Evolutionary conservation across 2,329 filamentous ascomycete species (phyloP), one percentile per base, ranked within the genome.

Genomic region (Diaporthe eres): DNA sequence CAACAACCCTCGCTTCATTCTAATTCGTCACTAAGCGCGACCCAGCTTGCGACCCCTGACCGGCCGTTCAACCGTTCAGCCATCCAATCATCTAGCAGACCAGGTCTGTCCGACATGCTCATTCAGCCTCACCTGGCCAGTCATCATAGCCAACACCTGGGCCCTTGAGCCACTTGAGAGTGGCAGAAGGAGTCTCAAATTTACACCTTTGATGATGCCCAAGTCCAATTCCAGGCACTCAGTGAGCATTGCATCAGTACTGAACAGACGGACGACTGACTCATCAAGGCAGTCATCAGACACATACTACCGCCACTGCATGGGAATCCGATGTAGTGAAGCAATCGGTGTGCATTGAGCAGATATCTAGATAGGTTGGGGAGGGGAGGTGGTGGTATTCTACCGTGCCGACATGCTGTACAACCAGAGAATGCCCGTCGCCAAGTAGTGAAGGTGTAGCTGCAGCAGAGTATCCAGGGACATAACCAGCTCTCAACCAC

Each of bases 51-150:
- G 44, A 60, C 61, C 68, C 63, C 63, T 68, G 63, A 53, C 28
- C 63, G 51, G 63, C 63, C 47, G 63, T 67, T 9, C 44, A 51
- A 51, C 63, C 44, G 44, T 37, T 39, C 63, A 37, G 31, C 73
- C 57, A 17, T 34, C 72, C 51, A 58, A 47, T 22, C 68, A 34
- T 61, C 17, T 34, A 49, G 58, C 57, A 31, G 44, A 10, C 51
- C 51, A 49, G 51, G 37, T 15, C 10, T 49, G 31, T 47, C 51
- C 61, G 51, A 58, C 55, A n/a, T 73, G 34, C 60, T 53, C 57
- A n/a, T 72, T 58, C 61, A 77, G 68, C 75, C 73, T 77, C 68
- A 51, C 71, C 71, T 37, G 53, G n/a, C 42, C 44, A 63, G 57
- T 51, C 60, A 71, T 63, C 70, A 65, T 55, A 71, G 60, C 34